Evolutionary conservation across 2,329 filamentous ascomycete genomes (phyloP), one percentile per base, ranked within the genome.

Genomic region (Trichoderma semiorbis): DNA sequence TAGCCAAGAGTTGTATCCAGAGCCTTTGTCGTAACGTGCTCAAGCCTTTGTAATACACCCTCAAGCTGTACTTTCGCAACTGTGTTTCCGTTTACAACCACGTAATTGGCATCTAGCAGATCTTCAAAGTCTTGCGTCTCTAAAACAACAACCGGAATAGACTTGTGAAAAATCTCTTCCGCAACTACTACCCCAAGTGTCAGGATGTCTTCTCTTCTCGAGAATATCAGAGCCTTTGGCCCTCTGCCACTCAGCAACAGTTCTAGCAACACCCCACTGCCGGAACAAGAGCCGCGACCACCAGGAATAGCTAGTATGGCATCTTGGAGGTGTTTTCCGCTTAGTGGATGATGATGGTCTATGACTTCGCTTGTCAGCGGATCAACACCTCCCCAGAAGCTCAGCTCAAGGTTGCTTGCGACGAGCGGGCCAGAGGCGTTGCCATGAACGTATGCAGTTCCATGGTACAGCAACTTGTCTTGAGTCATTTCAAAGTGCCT

Each of bases 321-420:
- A 12, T 75, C 76, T 3, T 77, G 73, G 0, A 86, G 70, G 18
- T 63, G 73, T 7, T 76, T 39, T 0, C 83, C 83, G 7, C 73
- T 74, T 2, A 86, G 74, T 0, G 81, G 81, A 68, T 86, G 84
- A 50, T 84, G 82, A 1, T 77, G 78, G 69, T 86, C 85, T 60
- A 85, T 81, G 1, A 86, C 77, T 14, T 79, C 73, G 43, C 85
- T 83, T 0, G 80, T 84, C 4, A 77, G 69, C 1, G 81, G 77
- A 50, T 83, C 74, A 1, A 85, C 80, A 0, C 84, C 84, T 8
- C 82, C 82, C 84, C 83, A 85, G 75, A 86, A 85, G 75, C 84
- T 86, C 24, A 86, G 74, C 8, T 77, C 75, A 2, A 76, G 68
- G 6, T 74, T 63, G 24, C 77, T 75, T 12, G 77, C 73, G 2